Evolutionary conservation across 1,139 yeast genomes (phyloP), one percentile per base, ranked within the genome.

Genomic region (Debaryomyces nepalensis): DNA sequence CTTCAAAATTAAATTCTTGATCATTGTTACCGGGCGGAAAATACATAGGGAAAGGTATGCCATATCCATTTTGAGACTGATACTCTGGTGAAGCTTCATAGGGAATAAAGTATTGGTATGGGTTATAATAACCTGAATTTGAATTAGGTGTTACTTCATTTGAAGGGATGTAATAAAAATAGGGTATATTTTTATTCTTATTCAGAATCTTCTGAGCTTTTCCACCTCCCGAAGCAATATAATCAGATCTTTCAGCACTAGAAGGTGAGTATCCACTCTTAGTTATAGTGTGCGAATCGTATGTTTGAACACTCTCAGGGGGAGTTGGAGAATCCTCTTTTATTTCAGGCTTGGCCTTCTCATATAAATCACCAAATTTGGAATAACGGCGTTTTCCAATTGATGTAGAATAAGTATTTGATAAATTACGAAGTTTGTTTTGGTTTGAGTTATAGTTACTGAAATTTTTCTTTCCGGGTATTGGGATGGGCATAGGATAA

Each of bases 81-180:
- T 31, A 44, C 18, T 37, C 43, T 16, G 43, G 47, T 10, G 40
- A 30, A 14, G 39, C 21, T 23, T 47, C 49, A 20, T 45, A 46
- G 3, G 51, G 48, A 29, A 44, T 33, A 26, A 43, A 42, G 43
- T 52, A 55, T 20, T 49, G 58, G 37, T 55, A 58, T 18, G 59
- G 52, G 35, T 50, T 52, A 38, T 53, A 58, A 40, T 49, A 57
- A 9, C 37, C 41, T 2, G 43, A 31, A 12, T 21, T 31, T 11
- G 37, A 27, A 16, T 45, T 45, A 19, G 48, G 37, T 11, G 47
- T 45, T 18, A 45, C 33, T 26, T 49, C 58, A 26, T 43, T 43
- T 26, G 44, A 49, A 11, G 65, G 65, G 19, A 61, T 49, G 43
- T 59, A 59, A 46, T 58, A 59, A 41, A 54, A 61, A 34, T 54